A percentile compares a stretch with the other conserved stretches of the same genome.
These are phyloP conservation scores for Aphanoascus verrucosus DNA, from an alignment of 2,329 filamentous ascomycete genomes.

Conservation along the genomic window DNA sequence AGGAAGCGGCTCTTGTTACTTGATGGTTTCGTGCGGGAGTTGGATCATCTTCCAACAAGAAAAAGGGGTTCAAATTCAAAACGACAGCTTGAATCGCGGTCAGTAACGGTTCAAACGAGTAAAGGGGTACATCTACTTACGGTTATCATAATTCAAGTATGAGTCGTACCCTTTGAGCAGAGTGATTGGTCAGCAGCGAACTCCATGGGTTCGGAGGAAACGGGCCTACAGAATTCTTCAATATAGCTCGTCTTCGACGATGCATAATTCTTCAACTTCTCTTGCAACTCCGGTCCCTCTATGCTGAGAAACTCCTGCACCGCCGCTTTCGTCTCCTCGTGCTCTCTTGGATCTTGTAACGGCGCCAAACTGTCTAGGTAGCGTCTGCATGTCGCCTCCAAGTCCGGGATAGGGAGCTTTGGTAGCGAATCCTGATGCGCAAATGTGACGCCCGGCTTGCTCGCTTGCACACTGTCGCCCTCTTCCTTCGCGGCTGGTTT, in stretches of 20 bases:
- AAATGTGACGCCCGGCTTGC: constrained; percentile 68
- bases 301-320: constrained; percentile 70
- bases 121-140: constrained; percentile 24
- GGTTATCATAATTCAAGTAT: constrained; percentile 95
- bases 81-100: constrained; percentile 54
- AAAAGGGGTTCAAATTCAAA: constrained; percentile 94
- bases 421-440: constrained; percentile 78
- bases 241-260: constrained; percentile 90
- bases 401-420: constrained; percentile 83
- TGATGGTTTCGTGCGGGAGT: constrained; percentile 95
- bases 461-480: constrained; percentile 36
- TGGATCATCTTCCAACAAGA: constrained; percentile 91
- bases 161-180: constrained; percentile 80
- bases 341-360: constrained; percentile 69
- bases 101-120: not conserved
- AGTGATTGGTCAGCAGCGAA: not conserved
- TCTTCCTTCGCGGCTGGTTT: constrained; percentile 25
- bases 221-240: constrained; percentile 81
- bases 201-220: not conserved
- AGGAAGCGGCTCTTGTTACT: constrained; percentile 82
- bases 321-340: constrained; percentile 68
- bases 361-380: constrained; percentile 73
- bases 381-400: constrained; percentile 64
- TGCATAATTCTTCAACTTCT: constrained; percentile 82
- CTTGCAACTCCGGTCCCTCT: constrained; percentile 77